Percentiles rank a stretch among this genome's conserved stretches.
Evolutionary conservation across 2,329 filamentous ascomycete species (phyloP).

Genomic region (Mycosphaerella arachidis): DNA sequence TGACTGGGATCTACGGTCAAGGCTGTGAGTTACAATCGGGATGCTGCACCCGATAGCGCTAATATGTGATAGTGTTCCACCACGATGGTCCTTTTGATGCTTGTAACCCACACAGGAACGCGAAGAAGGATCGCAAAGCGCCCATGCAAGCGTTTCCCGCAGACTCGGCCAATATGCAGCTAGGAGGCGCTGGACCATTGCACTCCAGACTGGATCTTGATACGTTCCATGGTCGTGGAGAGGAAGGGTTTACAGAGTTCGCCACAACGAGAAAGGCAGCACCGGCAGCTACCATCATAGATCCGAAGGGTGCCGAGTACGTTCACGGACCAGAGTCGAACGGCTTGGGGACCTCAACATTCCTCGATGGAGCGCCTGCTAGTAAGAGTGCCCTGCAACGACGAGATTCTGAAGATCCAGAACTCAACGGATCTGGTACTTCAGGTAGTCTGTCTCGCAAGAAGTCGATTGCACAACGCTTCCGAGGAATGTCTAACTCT

Average conservation of each 20-base stretch:
- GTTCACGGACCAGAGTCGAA: slow-evolving; percentile 79
- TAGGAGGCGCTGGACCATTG: slow-evolving; percentile 82
- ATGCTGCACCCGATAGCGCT: slow-evolving; percentile 3
- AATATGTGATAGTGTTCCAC: slow-evolving; percentile 68
- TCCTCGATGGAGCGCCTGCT: slow-evolving; percentile 88
- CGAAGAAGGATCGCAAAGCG: slow-evolving; percentile 72
- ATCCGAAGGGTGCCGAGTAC: slow-evolving; percentile 64
- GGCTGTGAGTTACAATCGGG: slow-evolving; percentile 56
- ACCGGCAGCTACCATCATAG: slow-evolving; percentile 50
- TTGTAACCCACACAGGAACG: slow-evolving; percentile 89
- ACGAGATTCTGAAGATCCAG: slow-evolving; percentile 64
- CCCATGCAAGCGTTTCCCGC: slow-evolving; percentile 97
- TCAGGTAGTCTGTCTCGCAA: slow-evolving; percentile 70
- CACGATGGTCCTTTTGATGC: slow-evolving; percentile 97
- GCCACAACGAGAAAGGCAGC: slow-evolving; percentile 43
- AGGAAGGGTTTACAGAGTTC: slow-evolving; percentile 86
- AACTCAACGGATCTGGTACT: slow-evolving; percentile 32
- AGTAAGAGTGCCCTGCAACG: slow-evolving; percentile 73
- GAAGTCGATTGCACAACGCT: slow-evolving; percentile 89
- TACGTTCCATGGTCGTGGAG: slow-evolving; percentile 76
- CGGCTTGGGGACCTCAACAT: slow-evolving; percentile 89
- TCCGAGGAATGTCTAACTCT: slow-evolving; percentile 76
- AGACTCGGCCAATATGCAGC: slow-evolving; percentile 83
- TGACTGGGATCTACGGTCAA: slow-evolving; percentile 90
- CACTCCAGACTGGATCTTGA: slow-evolving; percentile 78